These are phyloP conservation scores for Cyathus olla DNA, from an alignment of 1,284 basidiomycete genomes.

Conservation along the genomic window DNA sequence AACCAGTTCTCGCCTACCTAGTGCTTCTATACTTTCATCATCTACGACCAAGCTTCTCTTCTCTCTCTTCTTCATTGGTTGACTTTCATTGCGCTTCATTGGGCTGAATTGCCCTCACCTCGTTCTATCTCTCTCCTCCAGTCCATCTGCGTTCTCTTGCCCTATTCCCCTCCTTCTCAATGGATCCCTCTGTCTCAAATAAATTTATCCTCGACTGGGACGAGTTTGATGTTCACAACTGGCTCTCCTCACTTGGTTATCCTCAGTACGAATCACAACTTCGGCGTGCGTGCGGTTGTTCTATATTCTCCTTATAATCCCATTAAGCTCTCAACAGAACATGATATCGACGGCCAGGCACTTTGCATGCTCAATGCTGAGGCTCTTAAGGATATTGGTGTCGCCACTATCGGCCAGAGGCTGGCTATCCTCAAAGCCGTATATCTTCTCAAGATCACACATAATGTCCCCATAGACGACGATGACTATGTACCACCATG, in stretches of 20 bases:
- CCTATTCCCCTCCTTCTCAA: conserved; percentile 14
- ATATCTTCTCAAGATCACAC: conserved; percentile 87
- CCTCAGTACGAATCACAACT: conserved; percentile 84
- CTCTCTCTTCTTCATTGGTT: neutral
- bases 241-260: conserved; percentile 81
- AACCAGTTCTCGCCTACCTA: neutral
- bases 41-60: neutral
- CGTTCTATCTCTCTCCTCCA: conserved; percentile 3
- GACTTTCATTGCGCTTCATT: neutral
- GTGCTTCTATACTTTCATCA: neutral
- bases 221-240: conserved; percentile 83
- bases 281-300: conserved; percentile 57
- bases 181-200: conserved; percentile 46
- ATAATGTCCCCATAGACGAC: conserved; percentile 86
- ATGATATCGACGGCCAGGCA: conserved; percentile 91
- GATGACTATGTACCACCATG: conserved; percentile 94
- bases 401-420: conserved; percentile 88
- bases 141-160: neutral
- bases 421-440: conserved; percentile 90
- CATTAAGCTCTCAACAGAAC: conserved; percentile 64
- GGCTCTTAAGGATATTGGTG: conserved; percentile 85
- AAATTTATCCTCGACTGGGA: conserved; percentile 82
- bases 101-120: neutral
- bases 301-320: conserved; percentile 17
- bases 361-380: conserved; percentile 87